These are phyloP conservation scores for Henckelia pumila DNA, from an alignment of 257 asterid species.

Conservation along the genomic window DNA sequence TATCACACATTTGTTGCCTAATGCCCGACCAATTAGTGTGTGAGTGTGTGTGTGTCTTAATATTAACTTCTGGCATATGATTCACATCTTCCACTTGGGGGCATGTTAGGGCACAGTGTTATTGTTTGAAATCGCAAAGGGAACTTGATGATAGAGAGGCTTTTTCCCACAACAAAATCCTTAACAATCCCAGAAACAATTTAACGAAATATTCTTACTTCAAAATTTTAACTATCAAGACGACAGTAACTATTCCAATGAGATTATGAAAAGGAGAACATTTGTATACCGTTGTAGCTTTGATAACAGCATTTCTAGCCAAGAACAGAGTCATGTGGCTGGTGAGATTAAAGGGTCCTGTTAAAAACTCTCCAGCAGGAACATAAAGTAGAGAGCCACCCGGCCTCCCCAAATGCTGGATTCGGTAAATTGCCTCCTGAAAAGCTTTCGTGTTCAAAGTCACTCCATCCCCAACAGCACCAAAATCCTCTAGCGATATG, in stretches of 20 bases:
- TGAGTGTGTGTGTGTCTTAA: too few relatives aligned
- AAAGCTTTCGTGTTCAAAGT: constrained; percentile 36
- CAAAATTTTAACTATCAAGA: background rate
- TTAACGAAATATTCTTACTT: too few relatives aligned
- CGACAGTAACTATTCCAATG: background rate
- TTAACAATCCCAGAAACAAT: background rate
- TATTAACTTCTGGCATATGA: too few relatives aligned
- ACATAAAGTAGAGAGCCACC: constrained; percentile 34
- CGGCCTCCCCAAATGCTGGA: constrained; percentile 22
- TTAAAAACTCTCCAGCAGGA: constrained; percentile 35
- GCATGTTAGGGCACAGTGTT: too few relatives aligned
- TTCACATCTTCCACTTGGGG: too few relatives aligned
- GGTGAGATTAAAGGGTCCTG: constrained; percentile 35
- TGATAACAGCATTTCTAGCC: constrained; percentile 30
- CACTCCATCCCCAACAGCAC: constrained; percentile 38
- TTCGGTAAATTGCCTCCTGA: constrained; percentile 27
- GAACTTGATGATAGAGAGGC: background rate
- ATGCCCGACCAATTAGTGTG: too few relatives aligned
- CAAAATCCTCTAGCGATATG: constrained; percentile 31
- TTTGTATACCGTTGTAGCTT: constrained; percentile 21
- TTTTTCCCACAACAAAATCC: background rate
- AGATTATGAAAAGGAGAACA: background rate
- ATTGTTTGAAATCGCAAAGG: background rate
- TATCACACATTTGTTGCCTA: too few relatives aligned
- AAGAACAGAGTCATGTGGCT: constrained; percentile 36